These are phyloP conservation scores for Geranomyces variabilis DNA, from an alignment of 192 early-diverging fungal species.

Conservation along the genomic window DNA sequence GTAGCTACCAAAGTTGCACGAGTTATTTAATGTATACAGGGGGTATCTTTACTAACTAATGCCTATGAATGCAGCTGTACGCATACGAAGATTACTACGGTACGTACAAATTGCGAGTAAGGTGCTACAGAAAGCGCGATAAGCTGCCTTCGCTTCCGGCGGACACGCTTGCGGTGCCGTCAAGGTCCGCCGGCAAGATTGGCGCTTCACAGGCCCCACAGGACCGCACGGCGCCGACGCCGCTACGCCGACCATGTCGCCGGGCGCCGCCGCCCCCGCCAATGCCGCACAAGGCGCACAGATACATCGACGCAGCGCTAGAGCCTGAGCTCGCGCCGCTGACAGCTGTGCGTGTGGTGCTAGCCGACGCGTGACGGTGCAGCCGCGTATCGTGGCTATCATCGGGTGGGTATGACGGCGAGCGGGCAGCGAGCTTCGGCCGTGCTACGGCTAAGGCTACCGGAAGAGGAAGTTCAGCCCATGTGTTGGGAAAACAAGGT, in stretches of 20 bases:
- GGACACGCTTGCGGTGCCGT: background rate
- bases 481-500: background rate
- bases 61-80: no score
- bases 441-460: background rate
- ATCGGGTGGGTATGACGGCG: background rate
- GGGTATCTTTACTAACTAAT: no score
- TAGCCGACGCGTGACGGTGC: background rate
- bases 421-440: background rate
- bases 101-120: background rate
- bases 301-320: background rate
- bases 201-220: background rate
- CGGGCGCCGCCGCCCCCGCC: background rate
- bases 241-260: background rate
- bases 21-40: no score
- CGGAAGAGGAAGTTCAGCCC: background rate
- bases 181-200: background rate
- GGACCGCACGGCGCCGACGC: background rate
- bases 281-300: background rate
- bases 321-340: background rate
- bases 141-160: background rate
- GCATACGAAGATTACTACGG: background rate
- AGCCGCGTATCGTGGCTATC: background rate
- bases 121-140: constrained; percentile 10
- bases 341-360: background rate
- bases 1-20: no score